Evolutionary conservation across 192 early-diverging fungal species (phyloP).

Genomic region (Backusella sp.): DNA sequence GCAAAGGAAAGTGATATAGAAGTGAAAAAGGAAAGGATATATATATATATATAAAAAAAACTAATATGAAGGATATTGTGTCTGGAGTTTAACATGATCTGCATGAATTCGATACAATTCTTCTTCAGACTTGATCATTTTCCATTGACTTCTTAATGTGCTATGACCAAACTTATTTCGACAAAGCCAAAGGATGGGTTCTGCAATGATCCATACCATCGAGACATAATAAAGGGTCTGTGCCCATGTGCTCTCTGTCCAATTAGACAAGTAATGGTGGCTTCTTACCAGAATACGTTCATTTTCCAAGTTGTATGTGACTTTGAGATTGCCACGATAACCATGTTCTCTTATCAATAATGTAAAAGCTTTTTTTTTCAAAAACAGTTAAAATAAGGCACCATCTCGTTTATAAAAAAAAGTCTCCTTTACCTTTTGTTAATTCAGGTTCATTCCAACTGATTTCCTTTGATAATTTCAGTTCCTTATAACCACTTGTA

Average conservation of each 20-base stretch:
- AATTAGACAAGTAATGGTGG: conserved; percentile 23
- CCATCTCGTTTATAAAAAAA: too few species aligned
- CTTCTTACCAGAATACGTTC: conserved; percentile 33
- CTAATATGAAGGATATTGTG: background rate
- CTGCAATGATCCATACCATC: conserved; percentile 46
- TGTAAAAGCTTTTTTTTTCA: conserved; percentile 19
- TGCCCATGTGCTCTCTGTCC: conserved; percentile 18
- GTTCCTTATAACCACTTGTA: conserved; percentile 36
- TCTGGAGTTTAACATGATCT: background rate
- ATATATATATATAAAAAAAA: too few species aligned
- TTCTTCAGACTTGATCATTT: conserved; percentile 22
- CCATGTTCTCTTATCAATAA: conserved; percentile 35
- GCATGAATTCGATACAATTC: conserved; percentile 23
- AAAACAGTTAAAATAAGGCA: too few species aligned
- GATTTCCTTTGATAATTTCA: conserved; percentile 42
- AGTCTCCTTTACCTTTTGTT: conserved; percentile 22
- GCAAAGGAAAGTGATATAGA: too few species aligned
- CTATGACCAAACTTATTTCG: conserved; percentile 29
- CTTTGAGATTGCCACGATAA: conserved; percentile 30
- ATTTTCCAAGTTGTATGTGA: conserved; percentile 35
- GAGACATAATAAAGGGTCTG: conserved; percentile 37
- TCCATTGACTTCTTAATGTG: conserved; percentile 30
- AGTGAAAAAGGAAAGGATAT: too few species aligned
- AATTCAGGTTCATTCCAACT: conserved; percentile 43
- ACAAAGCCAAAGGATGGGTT: conserved; percentile 26